Conservation (phyloP, 305 asterid genomes). For the Fraxinus sp. region DNA sequence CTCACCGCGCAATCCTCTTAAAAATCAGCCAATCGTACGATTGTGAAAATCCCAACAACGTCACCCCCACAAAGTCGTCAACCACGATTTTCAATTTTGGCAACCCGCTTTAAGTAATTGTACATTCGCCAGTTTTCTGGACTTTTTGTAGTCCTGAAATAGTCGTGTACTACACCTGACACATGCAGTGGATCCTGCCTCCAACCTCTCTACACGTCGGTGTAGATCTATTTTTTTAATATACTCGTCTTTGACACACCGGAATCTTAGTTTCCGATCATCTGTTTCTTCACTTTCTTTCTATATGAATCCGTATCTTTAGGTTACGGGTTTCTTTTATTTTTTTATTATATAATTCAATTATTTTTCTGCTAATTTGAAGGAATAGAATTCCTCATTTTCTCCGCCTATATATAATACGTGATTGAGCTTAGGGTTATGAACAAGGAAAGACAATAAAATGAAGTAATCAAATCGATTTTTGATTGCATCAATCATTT, state of each 20-base stretch:
- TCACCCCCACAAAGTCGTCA: not conserved
- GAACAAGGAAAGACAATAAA: not conserved
- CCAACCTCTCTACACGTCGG: not conserved
- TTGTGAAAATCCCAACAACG: not conserved
- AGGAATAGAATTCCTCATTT: not conserved
- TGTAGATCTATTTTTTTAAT: not conserved
- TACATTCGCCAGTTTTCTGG: not conserved
- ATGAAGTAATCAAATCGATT: not conserved
- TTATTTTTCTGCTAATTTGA: not conserved
- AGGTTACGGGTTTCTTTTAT: constrained; percentile 10
- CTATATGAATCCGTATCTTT: not conserved
- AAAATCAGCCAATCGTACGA: not conserved
- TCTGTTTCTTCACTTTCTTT: not conserved
- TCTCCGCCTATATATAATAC: not conserved
- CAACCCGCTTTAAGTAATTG: not conserved
- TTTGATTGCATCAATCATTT: constrained; percentile 1
- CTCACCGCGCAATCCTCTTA: not conserved
- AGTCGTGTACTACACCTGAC: not conserved
- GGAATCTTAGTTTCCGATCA: not conserved
- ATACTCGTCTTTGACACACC: not conserved
- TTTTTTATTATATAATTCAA: not conserved
- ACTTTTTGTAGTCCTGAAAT: not conserved
- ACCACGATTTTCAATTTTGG: not conserved
- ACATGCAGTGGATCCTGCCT: constrained; percentile 6
- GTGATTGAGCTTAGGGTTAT: constrained; percentile 12